These are phyloP conservation scores for Lepiota brunneoincarnata DNA, from an alignment of 768 basidiomycete species.

Conservation along the genomic window DNA sequence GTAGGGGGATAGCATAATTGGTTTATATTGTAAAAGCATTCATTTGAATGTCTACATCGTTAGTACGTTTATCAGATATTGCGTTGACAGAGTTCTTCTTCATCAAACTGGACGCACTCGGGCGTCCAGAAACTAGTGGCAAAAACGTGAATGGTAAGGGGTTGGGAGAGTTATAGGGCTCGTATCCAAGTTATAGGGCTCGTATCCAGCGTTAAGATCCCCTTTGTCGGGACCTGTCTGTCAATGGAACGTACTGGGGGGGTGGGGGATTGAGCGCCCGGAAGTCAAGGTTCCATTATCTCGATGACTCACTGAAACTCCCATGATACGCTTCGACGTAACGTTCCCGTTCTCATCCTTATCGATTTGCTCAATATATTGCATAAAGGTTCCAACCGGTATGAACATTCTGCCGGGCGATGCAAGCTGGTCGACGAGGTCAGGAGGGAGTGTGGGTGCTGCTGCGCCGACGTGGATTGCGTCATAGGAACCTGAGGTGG, in stretches of 20 bases:
- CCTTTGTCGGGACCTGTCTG: conserved; percentile 14
- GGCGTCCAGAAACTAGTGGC: too few relatives aligned
- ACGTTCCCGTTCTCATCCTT: conserved; percentile 72
- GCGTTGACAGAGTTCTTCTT: too few relatives aligned
- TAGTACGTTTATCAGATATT: too few relatives aligned
- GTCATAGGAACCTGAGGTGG: conserved; percentile 58
- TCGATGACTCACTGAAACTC: conserved; percentile 62
- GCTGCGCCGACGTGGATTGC: conserved; percentile 96
- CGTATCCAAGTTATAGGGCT: neutral
- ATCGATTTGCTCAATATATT: conserved; percentile 74
- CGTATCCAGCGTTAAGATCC: neutral
- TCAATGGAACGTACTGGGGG: conserved; percentile 16
- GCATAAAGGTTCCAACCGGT: conserved; percentile 67
- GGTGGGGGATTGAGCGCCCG: neutral
- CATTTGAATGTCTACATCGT: too few relatives aligned
- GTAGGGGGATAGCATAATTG: too few relatives aligned
- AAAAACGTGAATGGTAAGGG: too few relatives aligned
- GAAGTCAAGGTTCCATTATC: conserved; percentile 12
- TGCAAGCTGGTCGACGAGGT: conserved; percentile 77
- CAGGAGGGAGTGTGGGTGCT: conserved; percentile 66
- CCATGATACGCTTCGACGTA: conserved; percentile 65
- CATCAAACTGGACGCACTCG: too few relatives aligned
- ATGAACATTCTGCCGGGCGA: conserved; percentile 86
- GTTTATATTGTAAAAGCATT: too few relatives aligned
- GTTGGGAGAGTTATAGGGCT: neutral